Conservation (phyloP, 2,329 filamentous ascomycete genomes). For the Sporothrix pallida region DNA sequence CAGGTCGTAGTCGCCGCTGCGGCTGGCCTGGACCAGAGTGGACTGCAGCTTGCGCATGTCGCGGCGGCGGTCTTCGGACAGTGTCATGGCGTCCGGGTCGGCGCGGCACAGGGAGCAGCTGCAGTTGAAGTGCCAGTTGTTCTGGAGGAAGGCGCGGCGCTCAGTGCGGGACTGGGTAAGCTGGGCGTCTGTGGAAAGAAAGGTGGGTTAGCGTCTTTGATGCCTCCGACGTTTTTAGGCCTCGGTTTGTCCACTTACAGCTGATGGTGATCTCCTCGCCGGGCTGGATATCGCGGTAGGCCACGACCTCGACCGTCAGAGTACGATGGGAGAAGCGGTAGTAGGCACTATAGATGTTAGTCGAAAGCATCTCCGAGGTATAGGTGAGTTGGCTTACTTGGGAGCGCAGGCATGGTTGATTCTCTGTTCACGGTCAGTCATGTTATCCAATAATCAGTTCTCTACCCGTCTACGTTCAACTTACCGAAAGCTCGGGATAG, state of each 20-base stretch:
- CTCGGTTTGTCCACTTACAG: constrained; percentile 40
- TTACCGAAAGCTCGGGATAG: constrained; percentile 46
- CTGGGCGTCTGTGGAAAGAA: constrained; percentile 29
- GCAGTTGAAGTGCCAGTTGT: constrained; percentile 42
- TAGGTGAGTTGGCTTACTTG: constrained; percentile 41
- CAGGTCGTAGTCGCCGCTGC: constrained; percentile 30
- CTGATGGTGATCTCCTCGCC: constrained; percentile 48
- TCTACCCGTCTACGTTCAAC: constrained; percentile 28
- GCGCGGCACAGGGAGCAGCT: constrained; percentile 40
- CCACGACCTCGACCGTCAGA: constrained; percentile 45
- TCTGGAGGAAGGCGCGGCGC: constrained; percentile 34
- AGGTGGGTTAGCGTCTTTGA: not conserved
- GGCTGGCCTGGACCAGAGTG: constrained; percentile 40
- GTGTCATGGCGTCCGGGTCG: constrained; percentile 33
- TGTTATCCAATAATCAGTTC: no score
- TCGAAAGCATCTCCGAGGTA: no score
- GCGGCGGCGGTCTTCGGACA: constrained; percentile 39
- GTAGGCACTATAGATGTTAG: constrained; percentile 41
- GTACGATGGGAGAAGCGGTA: constrained; percentile 44
- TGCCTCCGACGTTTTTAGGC: no score
- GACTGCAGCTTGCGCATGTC: constrained; percentile 36
- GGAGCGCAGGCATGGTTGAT: constrained; percentile 48
- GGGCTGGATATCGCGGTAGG: constrained; percentile 45
- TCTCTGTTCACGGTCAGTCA: constrained; percentile 39
- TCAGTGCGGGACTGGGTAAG: constrained; percentile 33